phyloP scores from a whole-genome alignment of 345 rosid genomes.

The Crucihimalaya himalaica region DNA sequence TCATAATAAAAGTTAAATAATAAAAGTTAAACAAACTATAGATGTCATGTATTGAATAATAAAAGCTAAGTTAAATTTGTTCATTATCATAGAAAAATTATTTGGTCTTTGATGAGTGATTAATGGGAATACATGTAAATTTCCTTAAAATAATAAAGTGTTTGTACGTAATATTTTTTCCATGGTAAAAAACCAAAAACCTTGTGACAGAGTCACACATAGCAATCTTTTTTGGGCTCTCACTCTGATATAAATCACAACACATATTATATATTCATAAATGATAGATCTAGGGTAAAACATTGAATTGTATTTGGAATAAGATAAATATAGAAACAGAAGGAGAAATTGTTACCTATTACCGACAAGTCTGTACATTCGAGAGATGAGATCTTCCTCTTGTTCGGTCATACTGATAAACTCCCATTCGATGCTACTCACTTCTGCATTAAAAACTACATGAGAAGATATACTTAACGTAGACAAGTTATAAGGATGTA shows the following conservation, averaged over 20 bases:
- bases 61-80: no score
- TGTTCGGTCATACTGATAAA: slow-evolving; percentile 56
- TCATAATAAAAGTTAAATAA: no score
- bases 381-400: slow-evolving; percentile 66
- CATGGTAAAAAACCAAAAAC: background rate
- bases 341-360: slow-evolving; percentile 41
- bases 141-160: background rate
- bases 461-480: background rate
- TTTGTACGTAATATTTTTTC: background rate
- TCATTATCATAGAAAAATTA: no score
- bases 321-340: background rate
- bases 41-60: background rate
- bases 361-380: slow-evolving; percentile 67
- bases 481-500: background rate
- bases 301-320: background rate
- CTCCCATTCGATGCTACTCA: slow-evolving; percentile 60
- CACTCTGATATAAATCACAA: no score
- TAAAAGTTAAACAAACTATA: no score
- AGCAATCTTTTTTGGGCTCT: no score
- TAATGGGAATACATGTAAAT: background rate
- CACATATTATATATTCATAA: background rate
- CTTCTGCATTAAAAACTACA: slow-evolving; percentile 3
- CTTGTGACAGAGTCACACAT: background rate
- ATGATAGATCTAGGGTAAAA: background rate
- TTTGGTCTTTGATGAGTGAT: background rate